These are phyloP conservation scores for Fusarium metavorans DNA, from an alignment of 2,329 filamentous ascomycete genomes.

Conservation along the genomic window DNA sequence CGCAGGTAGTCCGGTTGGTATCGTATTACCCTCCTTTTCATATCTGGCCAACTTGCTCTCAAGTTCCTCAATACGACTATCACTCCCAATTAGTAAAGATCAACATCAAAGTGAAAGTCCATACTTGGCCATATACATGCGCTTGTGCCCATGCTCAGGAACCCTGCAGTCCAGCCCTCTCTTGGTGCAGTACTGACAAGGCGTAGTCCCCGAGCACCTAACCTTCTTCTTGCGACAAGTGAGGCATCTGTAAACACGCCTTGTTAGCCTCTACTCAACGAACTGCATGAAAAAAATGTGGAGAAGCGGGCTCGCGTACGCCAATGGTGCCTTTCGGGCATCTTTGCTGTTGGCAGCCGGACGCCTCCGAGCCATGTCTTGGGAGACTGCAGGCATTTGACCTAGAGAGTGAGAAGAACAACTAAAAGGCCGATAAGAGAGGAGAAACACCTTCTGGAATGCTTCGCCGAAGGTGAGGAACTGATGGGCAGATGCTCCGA, in stretches of 20 bases:
- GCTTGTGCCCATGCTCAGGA: constrained; percentile 44
- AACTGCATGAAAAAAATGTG: constrained; percentile 22
- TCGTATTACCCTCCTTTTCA: constrained; percentile 35
- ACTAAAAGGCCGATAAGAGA: neutral
- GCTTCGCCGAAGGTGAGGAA: constrained; percentile 16
- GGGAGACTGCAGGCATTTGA: constrained; percentile 24
- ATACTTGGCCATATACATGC: constrained; percentile 45
- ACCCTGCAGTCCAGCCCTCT: constrained; percentile 43
- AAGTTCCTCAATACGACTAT: constrained; percentile 43
- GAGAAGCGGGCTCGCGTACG: constrained; percentile 33
- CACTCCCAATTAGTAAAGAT: neutral
- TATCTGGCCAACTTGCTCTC: constrained; percentile 42
- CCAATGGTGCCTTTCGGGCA: constrained; percentile 42
- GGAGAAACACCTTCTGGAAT: constrained; percentile 13
- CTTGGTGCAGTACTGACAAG: constrained; percentile 43
- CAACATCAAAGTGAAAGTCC: neutral
- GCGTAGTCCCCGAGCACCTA: constrained; percentile 42
- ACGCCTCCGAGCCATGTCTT: constrained; percentile 41
- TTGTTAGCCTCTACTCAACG: neutral
- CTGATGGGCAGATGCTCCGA: constrained; percentile 24
- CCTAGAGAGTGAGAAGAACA: neutral
- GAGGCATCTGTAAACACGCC: constrained; percentile 32
- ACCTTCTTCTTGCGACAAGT: constrained; percentile 46
- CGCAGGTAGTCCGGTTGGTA: constrained; percentile 20
- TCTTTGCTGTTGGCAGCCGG: constrained; percentile 39